Percentiles rank a stretch among this genome's conserved stretches.
Conservation (phyloP, 768 basidiomycete species). For the Mycena venus region DNA sequence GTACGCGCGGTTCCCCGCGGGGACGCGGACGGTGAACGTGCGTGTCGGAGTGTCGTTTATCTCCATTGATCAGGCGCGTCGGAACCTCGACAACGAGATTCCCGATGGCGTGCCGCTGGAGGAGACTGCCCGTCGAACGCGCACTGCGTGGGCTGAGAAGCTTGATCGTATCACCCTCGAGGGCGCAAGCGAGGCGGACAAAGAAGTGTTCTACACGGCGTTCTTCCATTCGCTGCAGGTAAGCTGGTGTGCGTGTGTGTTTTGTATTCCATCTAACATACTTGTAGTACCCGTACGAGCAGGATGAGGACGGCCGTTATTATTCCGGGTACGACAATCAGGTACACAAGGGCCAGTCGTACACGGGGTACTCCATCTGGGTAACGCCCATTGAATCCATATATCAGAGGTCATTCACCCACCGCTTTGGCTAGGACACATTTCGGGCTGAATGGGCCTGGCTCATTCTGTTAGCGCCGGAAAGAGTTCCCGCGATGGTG, state of each 20-base stretch:
- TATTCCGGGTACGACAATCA: slow-evolving; percentile 84
- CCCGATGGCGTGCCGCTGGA: slow-evolving; percentile 58
- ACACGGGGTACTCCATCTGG: slow-evolving; percentile 88
- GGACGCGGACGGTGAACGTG: slow-evolving; percentile 53
- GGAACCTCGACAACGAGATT: slow-evolving; percentile 61
- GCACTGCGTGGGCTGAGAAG: slow-evolving; percentile 62
- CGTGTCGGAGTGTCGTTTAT: slow-evolving; percentile 74
- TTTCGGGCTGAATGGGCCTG: slow-evolving; percentile 86
- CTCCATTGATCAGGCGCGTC: slow-evolving; percentile 66
- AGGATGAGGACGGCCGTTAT: slow-evolving; percentile 74
- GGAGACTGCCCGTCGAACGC: slow-evolving; percentile 56
- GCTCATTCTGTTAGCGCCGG: slow-evolving; percentile 82
- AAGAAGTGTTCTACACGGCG: slow-evolving; percentile 59
- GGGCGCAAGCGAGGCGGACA: slow-evolving; percentile 56
- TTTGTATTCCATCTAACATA: neutral
- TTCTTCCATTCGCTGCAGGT: slow-evolving; percentile 47
- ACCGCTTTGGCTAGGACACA: slow-evolving; percentile 66
- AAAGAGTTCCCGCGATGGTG: slow-evolving; percentile 82
- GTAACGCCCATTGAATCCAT: slow-evolving; percentile 51
- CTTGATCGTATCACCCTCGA: slow-evolving; percentile 56
- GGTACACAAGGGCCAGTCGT: slow-evolving; percentile 76
- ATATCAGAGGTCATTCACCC: neutral
- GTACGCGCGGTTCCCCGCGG: slow-evolving; percentile 53
- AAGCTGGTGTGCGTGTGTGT: neutral
- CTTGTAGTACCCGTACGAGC: slow-evolving; percentile 81